Percentiles rank a stretch among this genome's conserved stretches.
These are phyloP conservation scores for Solidago caesia DNA, from an alignment of 129 eudicot species.

Conservation along the genomic window DNA sequence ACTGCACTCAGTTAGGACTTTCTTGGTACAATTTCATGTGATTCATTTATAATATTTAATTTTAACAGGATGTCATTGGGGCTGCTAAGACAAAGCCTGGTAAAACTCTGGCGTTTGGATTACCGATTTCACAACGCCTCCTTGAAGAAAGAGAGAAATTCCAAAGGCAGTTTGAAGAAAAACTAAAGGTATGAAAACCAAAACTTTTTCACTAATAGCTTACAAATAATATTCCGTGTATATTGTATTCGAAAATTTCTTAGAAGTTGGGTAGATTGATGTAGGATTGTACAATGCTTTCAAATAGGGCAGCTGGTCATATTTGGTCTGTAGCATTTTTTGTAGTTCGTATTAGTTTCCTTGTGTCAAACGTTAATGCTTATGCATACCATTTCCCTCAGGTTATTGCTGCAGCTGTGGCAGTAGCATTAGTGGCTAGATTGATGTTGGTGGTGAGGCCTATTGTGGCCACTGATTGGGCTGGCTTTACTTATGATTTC, in stretches of 20 bases:
- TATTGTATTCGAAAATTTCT: too few relatives aligned
- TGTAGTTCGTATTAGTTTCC: constrained; percentile 22
- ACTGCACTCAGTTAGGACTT: neutral
- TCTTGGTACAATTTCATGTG: neutral
- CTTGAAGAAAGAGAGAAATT: constrained; percentile 83
- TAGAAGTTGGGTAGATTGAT: neutral
- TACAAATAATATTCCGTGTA: too few relatives aligned
- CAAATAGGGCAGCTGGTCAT: constrained; percentile 3
- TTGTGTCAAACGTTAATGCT: constrained; percentile 32
- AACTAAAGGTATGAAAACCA: too few relatives aligned
- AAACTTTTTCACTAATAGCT: too few relatives aligned
- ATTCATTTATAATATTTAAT: constrained; percentile 18
- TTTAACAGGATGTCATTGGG: constrained; percentile 85
- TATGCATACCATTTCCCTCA: constrained; percentile 48
- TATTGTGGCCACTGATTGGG: constrained; percentile 65
- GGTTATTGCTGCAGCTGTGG: constrained; percentile 57
- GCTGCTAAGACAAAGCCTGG: constrained; percentile 99
- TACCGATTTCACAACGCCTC: constrained; percentile 92
- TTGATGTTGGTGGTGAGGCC: constrained; percentile 59
- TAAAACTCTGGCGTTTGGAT: constrained; percentile 96
- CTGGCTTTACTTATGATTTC: constrained; percentile 54
- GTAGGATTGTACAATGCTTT: neutral
- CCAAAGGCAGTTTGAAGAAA: constrained; percentile 45
- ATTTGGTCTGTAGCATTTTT: constrained; percentile 5
- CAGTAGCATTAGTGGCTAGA: constrained; percentile 68